Evolutionary conservation across 164 flowering plant species (phyloP).

Genomic region (Berberis thunbergii): DNA sequence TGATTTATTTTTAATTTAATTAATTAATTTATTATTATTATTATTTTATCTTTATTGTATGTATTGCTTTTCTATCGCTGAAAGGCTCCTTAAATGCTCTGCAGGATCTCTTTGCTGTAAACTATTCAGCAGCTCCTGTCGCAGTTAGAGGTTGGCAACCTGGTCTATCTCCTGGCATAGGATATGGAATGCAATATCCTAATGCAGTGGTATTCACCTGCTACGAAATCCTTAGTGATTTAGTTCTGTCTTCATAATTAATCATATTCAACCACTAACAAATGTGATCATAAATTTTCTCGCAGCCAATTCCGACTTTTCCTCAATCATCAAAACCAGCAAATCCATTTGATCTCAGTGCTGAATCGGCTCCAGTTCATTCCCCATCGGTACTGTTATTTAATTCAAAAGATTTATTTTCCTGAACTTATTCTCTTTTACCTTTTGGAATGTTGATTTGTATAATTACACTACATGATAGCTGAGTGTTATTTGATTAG

Average conservation of each 20-base stretch:
- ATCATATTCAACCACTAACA: neutral
- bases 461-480: neutral
- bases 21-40: too few relatives aligned
- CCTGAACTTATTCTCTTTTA: too few relatives aligned
- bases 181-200: slow-evolving; percentile 54
- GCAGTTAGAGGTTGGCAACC: slow-evolving; percentile 45
- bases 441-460: neutral
- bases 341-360: slow-evolving; percentile 74
- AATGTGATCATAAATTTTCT: slow-evolving; percentile 4
- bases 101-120: slow-evolving; percentile 72
- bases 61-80: neutral
- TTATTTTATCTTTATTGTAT: neutral
- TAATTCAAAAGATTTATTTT: neutral
- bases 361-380: slow-evolving; percentile 40
- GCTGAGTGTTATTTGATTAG: neutral
- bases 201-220: slow-evolving; percentile 35
- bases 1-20: too few relatives aligned
- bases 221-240: neutral
- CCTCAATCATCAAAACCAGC: slow-evolving; percentile 41
- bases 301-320: slow-evolving; percentile 39
- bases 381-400: slow-evolving; percentile 39
- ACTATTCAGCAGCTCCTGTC: slow-evolving; percentile 31
- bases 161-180: slow-evolving; percentile 49
- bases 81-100: slow-evolving; percentile 5
- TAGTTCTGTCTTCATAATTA: neutral